A percentile compares a stretch with the other conserved stretches of the same genome.
These are phyloP conservation scores for Lentinula edodes DNA, from an alignment of 768 basidiomycete genomes.

Conservation along the genomic window DNA sequence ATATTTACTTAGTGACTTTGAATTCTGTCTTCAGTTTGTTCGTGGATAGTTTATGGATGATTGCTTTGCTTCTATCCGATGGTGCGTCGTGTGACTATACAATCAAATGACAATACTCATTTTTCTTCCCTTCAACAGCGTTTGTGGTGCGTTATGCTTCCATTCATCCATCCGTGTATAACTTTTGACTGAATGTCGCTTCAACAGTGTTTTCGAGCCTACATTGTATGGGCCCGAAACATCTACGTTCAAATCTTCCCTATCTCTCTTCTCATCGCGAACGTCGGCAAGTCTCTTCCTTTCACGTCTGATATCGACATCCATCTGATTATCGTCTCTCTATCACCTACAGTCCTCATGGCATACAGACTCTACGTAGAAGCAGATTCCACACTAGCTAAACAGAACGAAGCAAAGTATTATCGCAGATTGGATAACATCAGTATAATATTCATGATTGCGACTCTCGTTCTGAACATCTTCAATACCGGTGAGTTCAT, in stretches of 20 bases:
- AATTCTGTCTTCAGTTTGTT: not conserved
- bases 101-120: not conserved
- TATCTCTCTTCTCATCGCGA: not conserved
- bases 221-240: not conserved
- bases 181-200: not conserved
- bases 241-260: slow-evolving; percentile 2
- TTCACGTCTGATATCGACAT: no score
- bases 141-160: not conserved
- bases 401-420: not conserved
- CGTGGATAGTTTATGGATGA: not conserved
- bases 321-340: not conserved
- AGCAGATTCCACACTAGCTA: not conserved
- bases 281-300: not conserved
- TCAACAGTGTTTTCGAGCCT: not conserved
- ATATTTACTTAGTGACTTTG: not conserved
- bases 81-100: not conserved
- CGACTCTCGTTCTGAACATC: not conserved
- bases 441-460: not conserved
- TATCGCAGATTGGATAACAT: not conserved
- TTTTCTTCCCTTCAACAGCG: not conserved
- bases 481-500: not conserved
- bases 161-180: not conserved
- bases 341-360: not conserved
- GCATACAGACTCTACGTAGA: not conserved
- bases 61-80: not conserved